Evolutionary conservation across 108 stramenopile species (phyloP).

Genomic region (Thalassiosira profunda): DNA sequence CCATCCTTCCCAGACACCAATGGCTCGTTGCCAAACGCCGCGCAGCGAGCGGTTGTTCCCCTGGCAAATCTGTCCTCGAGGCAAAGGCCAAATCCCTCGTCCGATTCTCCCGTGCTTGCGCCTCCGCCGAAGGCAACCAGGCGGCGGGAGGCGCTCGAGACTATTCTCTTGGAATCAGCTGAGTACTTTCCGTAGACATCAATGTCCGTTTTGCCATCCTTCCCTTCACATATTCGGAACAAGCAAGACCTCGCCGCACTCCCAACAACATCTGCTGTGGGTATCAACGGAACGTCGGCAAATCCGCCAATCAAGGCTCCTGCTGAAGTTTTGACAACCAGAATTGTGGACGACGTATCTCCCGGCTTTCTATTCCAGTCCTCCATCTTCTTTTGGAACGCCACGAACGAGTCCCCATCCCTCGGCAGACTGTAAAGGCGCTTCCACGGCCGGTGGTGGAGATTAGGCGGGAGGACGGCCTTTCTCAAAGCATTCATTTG

Average conservation of each 20-base stretch:
- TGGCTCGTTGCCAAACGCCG: conserved; percentile 84
- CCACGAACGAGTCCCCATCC: conserved; percentile 85
- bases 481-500: conserved; percentile 52
- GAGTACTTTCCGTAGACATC: no score
- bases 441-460: conserved; percentile 77
- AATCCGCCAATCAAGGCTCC: conserved; percentile 81
- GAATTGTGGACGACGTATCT: conserved; percentile 51
- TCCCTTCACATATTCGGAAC: conserved; percentile 24
- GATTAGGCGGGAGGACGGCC: conserved; percentile 58
- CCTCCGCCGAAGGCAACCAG: conserved; percentile 83
- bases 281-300: conserved; percentile 75
- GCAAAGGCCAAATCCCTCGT: conserved; percentile 84
- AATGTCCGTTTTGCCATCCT: conserved; percentile 2
- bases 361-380: conserved; percentile 31
- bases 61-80: conserved; percentile 82
- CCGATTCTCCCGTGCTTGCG: conserved; percentile 38
- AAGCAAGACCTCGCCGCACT: conserved; percentile 60
- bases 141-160: conserved; percentile 54
- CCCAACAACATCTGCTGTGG: no score
- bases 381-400: conserved; percentile 61
- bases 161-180: conserved; percentile 39
- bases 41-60: conserved; percentile 82
- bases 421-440: conserved; percentile 76
- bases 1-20: conserved; percentile 56
- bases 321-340: conserved; percentile 73